Evolutionary conservation across 2,329 filamentous ascomycete species (phyloP).

Genomic region (Trichoderma harzianum): DNA sequence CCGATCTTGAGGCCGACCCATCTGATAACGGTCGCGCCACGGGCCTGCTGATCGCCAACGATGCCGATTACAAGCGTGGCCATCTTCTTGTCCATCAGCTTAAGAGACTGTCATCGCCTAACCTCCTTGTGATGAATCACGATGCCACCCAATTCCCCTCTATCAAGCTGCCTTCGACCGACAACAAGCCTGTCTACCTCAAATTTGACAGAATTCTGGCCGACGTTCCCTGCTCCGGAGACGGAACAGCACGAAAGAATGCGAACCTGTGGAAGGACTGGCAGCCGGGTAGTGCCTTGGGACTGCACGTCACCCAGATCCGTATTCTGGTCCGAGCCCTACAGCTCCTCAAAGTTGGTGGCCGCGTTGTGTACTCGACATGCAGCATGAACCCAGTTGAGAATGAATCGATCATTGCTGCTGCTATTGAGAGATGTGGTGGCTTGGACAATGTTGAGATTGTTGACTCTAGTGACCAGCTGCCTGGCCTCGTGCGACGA

Average conservation of each 20-base stretch:
- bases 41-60: constrained; percentile 90
- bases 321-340: constrained; percentile 87
- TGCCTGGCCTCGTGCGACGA: constrained; percentile 72
- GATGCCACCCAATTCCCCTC: constrained; percentile 95
- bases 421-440: constrained; percentile 86
- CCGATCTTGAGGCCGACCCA: constrained; percentile 55
- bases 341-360: constrained; percentile 93
- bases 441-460: constrained; percentile 78
- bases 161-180: constrained; percentile 69
- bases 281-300: constrained; percentile 81
- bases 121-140: constrained; percentile 95
- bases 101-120: constrained; percentile 93
- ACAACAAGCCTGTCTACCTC: constrained; percentile 66
- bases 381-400: constrained; percentile 99
- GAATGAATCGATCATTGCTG: constrained; percentile 87
- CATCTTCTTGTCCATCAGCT: constrained; percentile 98
- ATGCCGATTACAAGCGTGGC: constrained; percentile 92
- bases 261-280: constrained; percentile 92
- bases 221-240: constrained; percentile 94
- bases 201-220: constrained; percentile 97
- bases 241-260: constrained; percentile 93
- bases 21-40: constrained; percentile 83
- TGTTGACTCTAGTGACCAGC: constrained; percentile 73
- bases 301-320: constrained; percentile 81
- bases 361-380: constrained; percentile 93